Conservation (phyloP, 2,329 filamentous ascomycete genomes). For the Sporothrix inflata region DNA sequence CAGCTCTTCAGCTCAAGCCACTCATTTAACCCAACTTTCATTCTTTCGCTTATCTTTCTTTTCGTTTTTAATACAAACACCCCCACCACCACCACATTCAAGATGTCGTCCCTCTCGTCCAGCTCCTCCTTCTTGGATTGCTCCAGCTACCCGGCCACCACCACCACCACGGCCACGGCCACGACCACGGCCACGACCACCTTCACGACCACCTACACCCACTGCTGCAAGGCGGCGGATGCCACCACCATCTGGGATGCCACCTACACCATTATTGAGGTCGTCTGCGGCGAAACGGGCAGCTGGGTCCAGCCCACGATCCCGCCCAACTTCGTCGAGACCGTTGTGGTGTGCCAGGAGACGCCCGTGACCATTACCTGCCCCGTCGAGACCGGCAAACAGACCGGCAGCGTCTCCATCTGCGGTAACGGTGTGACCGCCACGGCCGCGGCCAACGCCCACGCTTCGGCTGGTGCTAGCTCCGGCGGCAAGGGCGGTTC, state of each 20-base stretch:
- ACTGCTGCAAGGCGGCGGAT: constrained; percentile 44
- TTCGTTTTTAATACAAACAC: neutral
- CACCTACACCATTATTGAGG: constrained; percentile 48
- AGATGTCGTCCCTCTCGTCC: constrained; percentile 25
- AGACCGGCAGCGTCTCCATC: constrained; percentile 28
- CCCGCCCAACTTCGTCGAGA: constrained; percentile 35
- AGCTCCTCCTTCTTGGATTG: constrained; percentile 21
- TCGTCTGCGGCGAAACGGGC: constrained; percentile 45
- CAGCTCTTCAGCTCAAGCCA: constrained; percentile 19
- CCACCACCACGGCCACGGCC: constrained; percentile 31
- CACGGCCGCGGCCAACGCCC: constrained; percentile 19
- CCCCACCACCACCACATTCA: neutral
- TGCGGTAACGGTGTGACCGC: constrained; percentile 34
- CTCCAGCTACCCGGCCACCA: neutral
- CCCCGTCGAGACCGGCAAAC: constrained; percentile 25
- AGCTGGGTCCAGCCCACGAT: constrained; percentile 47
- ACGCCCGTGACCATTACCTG: constrained; percentile 31
- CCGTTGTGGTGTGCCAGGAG: constrained; percentile 32
- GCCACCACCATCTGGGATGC: constrained; percentile 45
- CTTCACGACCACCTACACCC: constrained; percentile 47
- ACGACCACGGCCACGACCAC: constrained; percentile 36
- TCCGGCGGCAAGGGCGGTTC: neutral
- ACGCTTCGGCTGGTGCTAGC: constrained; percentile 1
- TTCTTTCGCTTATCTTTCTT: neutral
- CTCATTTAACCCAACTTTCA: constrained; percentile 9